Evolutionary conservation across 352 stramenopile species (phyloP).

Genomic region (Globisporangium abappressorium): DNA sequence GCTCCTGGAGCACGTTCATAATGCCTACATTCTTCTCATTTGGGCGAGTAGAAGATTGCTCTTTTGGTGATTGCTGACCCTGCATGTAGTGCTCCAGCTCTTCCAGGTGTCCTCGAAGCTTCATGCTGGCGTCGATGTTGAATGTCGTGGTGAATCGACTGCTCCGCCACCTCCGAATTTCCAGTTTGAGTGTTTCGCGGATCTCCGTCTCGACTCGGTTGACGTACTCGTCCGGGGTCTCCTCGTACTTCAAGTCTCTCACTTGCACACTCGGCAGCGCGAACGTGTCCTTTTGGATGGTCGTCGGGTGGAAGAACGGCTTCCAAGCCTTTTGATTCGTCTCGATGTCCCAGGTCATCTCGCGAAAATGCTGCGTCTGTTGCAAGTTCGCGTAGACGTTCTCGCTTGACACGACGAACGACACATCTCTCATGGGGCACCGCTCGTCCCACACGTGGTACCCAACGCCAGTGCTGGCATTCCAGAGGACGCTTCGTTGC

Average conservation of each 20-base stretch:
- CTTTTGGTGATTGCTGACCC: slow-evolving; percentile 11
- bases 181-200: slow-evolving; percentile 75
- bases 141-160: slow-evolving; percentile 81
- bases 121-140: slow-evolving; percentile 80
- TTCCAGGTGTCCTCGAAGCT: slow-evolving; percentile 70
- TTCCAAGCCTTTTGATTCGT: slow-evolving; percentile 80
- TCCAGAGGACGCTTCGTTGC: slow-evolving; percentile 76
- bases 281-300: slow-evolving; percentile 23
- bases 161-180: slow-evolving; percentile 89
- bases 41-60: neutral
- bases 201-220: slow-evolving; percentile 79
- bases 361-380: slow-evolving; percentile 31
- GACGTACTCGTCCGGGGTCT: slow-evolving; percentile 52
- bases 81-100: slow-evolving; percentile 50
- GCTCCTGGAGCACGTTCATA: slow-evolving; percentile 22
- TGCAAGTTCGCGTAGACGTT: slow-evolving; percentile 93
- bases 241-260: slow-evolving; percentile 51
- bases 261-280: slow-evolving; percentile 51
- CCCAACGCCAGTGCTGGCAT: slow-evolving; percentile 79
- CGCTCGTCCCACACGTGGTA: slow-evolving; percentile 74
- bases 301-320: slow-evolving; percentile 63
- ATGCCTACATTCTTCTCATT: neutral
- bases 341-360: slow-evolving; percentile 85
- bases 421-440: slow-evolving; percentile 86
- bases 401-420: slow-evolving; percentile 79